Conservation (phyloP, 2,329 filamentous ascomycete species). For the Exophiala dermatitidis region DNA sequence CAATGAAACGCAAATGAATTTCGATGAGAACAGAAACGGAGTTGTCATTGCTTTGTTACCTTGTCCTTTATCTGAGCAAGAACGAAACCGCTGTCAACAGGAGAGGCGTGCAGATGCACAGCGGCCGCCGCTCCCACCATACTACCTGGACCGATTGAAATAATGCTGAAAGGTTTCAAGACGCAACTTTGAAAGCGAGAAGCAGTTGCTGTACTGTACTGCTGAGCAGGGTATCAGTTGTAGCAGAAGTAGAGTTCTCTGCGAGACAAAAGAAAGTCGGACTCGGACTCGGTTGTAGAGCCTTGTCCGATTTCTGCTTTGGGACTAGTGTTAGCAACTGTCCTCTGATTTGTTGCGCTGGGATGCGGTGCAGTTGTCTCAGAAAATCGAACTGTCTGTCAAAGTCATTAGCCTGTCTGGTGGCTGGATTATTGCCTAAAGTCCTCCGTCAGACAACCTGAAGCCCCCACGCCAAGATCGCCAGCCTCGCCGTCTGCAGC, state of each 20-base stretch:
- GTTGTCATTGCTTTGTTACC: neutral
- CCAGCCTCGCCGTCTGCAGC: constrained; percentile 1
- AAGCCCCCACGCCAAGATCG: neutral
- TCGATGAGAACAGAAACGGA: neutral
- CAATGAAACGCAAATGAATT: neutral
- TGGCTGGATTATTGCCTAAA: neutral
- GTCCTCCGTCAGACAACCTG: neutral
- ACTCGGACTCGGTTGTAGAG: neutral
- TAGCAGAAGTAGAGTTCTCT: too few relatives aligned
- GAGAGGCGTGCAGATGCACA: too few relatives aligned
- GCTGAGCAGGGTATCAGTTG: too few relatives aligned
- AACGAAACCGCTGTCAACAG: too few relatives aligned
- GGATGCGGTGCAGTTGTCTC: too few relatives aligned
- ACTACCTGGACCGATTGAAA: too few relatives aligned
- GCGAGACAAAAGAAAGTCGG: too few relatives aligned
- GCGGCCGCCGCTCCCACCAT: too few relatives aligned
- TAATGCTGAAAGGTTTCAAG: too few relatives aligned
- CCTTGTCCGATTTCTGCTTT: neutral
- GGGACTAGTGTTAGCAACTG: neutral
- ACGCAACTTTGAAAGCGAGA: too few relatives aligned
- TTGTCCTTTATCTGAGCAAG: too few relatives aligned
- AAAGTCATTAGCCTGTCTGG: neutral
- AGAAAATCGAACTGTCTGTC: neutral
- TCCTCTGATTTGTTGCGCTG: neutral
- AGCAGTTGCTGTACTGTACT: too few relatives aligned